These are phyloP conservation scores for Clarkia xantiana DNA, from an alignment of 345 rosid species.

Conservation along the genomic window DNA sequence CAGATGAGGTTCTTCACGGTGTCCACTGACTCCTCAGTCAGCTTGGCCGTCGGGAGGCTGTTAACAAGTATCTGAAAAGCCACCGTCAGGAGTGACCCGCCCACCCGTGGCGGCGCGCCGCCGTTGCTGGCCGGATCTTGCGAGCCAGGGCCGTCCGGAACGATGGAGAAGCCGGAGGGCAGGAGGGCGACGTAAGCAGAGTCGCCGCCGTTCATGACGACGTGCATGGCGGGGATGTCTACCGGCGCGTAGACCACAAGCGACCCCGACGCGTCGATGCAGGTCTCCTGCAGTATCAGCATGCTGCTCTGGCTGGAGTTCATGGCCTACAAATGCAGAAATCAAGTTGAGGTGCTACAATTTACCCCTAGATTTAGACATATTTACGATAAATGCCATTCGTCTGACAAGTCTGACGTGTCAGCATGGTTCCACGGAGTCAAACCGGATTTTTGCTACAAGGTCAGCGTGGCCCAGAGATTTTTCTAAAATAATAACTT, in stretches of 20 bases:
- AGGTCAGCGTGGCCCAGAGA: too few species aligned
- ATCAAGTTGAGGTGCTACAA: neutral
- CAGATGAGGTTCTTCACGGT: constrained; percentile 87
- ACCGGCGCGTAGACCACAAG: constrained; percentile 98
- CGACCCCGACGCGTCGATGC: constrained; percentile 87
- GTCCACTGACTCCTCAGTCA: constrained; percentile 92
- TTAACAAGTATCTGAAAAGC: constrained; percentile 94
- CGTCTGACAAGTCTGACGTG: too few species aligned
- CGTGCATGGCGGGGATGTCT: constrained; percentile 90
- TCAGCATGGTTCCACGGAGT: too few species aligned
- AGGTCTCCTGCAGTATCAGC: constrained; percentile 91
- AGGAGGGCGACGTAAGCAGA: constrained; percentile 85
- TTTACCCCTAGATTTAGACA: neutral
- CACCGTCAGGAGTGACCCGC: constrained; percentile 87
- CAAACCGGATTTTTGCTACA: too few species aligned
- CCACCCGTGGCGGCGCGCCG: constrained; percentile 28
- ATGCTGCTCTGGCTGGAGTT: constrained; percentile 85
- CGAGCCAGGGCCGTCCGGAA: constrained; percentile 47
- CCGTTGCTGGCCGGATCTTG: constrained; percentile 14
- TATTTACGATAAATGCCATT: constrained; percentile 10
- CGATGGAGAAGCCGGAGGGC: constrained; percentile 84
- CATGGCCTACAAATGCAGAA: constrained; percentile 40
- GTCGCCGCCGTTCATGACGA: constrained; percentile 94
- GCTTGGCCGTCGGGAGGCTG: constrained; percentile 85
- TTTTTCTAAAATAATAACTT: too few species aligned